Evolutionary conservation across 768 basidiomycete species (phyloP).

Genomic region (Paxillus rubicundulus): DNA sequence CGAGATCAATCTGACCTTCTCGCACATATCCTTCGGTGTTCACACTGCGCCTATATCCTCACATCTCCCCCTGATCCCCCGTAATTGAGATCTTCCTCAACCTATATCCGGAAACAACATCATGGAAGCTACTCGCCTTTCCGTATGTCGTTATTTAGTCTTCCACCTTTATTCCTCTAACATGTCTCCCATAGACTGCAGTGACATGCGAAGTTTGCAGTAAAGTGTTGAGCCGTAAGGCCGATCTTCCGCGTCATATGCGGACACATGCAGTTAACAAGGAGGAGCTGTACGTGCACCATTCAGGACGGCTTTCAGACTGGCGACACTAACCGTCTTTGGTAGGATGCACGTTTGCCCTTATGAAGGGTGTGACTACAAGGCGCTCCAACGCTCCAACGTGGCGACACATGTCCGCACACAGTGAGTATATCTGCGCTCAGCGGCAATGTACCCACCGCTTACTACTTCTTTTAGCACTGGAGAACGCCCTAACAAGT

Average conservation of each 20-base stretch:
- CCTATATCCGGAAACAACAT: not conserved
- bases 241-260: slow-evolving; percentile 31
- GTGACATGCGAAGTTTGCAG: slow-evolving; percentile 15
- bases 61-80: not conserved
- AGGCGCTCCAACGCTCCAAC: slow-evolving; percentile 28
- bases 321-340: slow-evolving; percentile 1
- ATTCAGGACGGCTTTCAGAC: too few species aligned
- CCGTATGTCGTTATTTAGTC: slow-evolving; percentile 7
- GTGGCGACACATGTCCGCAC: slow-evolving; percentile 25
- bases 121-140: slow-evolving; percentile 2
- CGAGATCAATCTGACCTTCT: not conserved
- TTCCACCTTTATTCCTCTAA: not conserved
- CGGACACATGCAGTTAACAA: slow-evolving; percentile 20
- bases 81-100: not conserved
- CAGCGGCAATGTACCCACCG: too few species aligned
- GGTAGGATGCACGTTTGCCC: slow-evolving; percentile 26
- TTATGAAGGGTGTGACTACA: slow-evolving; percentile 16
- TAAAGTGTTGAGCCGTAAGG: slow-evolving; percentile 17
- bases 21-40: not conserved
- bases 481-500: slow-evolving; percentile 9
- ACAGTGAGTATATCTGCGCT: slow-evolving; percentile 25
- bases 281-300: slow-evolving; percentile 21
- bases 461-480: slow-evolving; percentile 12
- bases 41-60: not conserved
- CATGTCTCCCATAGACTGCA: slow-evolving; percentile 5